Evolutionary conservation across 768 basidiomycete species (phyloP), one percentile per base, ranked within the genome.

Genomic region (Xerocomus potaroensis): DNA sequence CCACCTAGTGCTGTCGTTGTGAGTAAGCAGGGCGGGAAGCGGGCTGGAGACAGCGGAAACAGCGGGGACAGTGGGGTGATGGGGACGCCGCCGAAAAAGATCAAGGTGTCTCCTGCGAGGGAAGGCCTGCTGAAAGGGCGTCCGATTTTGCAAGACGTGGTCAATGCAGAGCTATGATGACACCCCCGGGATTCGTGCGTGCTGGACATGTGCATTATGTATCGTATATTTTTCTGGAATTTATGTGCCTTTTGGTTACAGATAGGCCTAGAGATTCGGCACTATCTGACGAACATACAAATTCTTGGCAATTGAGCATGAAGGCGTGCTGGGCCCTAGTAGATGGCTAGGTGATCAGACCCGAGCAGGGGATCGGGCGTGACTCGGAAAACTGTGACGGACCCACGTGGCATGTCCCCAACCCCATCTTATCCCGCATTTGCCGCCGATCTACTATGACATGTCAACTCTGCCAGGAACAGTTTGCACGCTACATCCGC

Each of bases 81-180:
- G 22, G 48, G 42, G 27, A 57, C 50, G 19, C 58, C 62, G 16
- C 62, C 59, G 10, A 69, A 68, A 51, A 74, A 74, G 66, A 68
- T 65, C 45, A 64, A 59, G 54, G 72, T 56, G 9, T 48, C 56
- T 15, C 46, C 30, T 24, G 53, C 59, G 18, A 66, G 71, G 42
- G 62, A 60, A 6, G 79, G 75, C 4, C 43, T 86, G 19, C 57
- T 84, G 51, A 77, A 66, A 41, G 76, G 79, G 1, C 69, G 83
- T 19, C 79, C 79, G 24, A 73, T 87, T 44, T 67, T 87, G 60
- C 71, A 70, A 59, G 84, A 87, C 54, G 64, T 86, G 41, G 63
- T 82, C 10, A 79, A 79, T 46, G 76, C 69, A 21, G 67, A 57
- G 32, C 11, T 45, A 26, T 65, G 41, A 66, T 29, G 15, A 7